Evolutionary conservation across 306 rosid genomes (phyloP).

Genomic region (Prinsepia uniflora): DNA sequence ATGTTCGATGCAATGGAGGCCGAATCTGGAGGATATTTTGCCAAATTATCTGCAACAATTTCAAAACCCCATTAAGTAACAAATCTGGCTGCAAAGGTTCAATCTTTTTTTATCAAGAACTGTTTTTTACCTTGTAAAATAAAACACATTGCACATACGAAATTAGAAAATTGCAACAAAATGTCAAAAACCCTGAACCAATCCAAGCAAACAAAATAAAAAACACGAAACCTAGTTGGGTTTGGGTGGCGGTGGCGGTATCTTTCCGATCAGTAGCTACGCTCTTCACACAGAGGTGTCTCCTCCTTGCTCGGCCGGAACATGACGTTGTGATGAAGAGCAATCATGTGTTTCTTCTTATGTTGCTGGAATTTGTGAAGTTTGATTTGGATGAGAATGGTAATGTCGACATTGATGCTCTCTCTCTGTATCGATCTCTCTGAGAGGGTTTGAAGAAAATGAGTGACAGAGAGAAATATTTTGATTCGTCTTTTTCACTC

Average conservation of each 20-base stretch:
- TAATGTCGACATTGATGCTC: constrained; percentile 54
- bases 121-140: neutral
- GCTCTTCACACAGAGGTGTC: constrained; percentile 42
- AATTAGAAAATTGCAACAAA: constrained; percentile 15
- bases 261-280: constrained; percentile 42
- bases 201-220: neutral
- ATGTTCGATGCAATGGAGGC: constrained; percentile 70
- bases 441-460: constrained; percentile 6
- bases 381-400: constrained; percentile 47
- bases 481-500: constrained; percentile 17
- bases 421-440: constrained; percentile 12
- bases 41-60: constrained; percentile 29
- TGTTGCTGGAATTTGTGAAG: constrained; percentile 30
- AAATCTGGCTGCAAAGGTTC: neutral
- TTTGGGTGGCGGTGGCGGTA: constrained; percentile 14
- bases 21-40: constrained; percentile 47
- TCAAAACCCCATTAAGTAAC: constrained; percentile 21
- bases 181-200: neutral
- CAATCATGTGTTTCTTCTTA: constrained; percentile 27
- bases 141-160: neutral
- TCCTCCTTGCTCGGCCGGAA: constrained; percentile 32
- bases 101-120: neutral
- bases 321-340: constrained; percentile 30
- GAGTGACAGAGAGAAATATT: constrained; percentile 36
- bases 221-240: constrained; percentile 34